phyloP scores from a whole-genome alignment of 257 asterid species.

The Asclepias syriaca region DNA sequence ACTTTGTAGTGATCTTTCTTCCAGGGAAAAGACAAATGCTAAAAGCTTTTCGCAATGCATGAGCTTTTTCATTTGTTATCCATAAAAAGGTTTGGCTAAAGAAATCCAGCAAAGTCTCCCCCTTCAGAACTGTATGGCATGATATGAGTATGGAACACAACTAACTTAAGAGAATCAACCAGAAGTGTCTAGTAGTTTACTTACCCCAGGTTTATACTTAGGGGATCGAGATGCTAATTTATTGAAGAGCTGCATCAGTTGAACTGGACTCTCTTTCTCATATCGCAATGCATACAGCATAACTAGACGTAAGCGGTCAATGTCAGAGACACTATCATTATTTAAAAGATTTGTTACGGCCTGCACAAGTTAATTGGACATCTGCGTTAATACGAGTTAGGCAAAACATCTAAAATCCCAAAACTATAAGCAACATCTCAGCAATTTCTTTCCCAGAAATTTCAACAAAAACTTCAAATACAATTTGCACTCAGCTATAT shows the following conservation, averaged over 20 bases:
- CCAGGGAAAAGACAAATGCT: neutral
- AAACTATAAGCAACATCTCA: neutral
- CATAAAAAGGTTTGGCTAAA: neutral
- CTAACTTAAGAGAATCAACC: slow-evolving; percentile 8
- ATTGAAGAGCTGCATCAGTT: slow-evolving; percentile 93
- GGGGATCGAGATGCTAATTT: slow-evolving; percentile 92
- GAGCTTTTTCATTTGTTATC: neutral
- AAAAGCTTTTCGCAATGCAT: neutral
- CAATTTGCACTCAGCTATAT: neutral
- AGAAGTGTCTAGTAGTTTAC: slow-evolving; percentile 2
- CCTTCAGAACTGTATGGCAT: neutral
- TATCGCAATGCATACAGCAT: slow-evolving; percentile 95
- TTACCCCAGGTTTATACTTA: slow-evolving; percentile 96
- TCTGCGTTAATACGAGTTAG: neutral
- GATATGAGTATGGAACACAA: slow-evolving; percentile 10
- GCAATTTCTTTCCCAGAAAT: neutral
- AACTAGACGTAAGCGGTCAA: slow-evolving; percentile 89
- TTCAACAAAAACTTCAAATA: neutral
- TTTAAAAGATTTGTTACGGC: slow-evolving; percentile 86
- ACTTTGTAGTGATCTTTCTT: neutral
- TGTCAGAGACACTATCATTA: slow-evolving; percentile 68
- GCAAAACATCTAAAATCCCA: neutral
- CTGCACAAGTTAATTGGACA: slow-evolving; percentile 32
- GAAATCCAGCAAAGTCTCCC: neutral
- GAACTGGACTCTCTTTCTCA: slow-evolving; percentile 96